Conservation (phyloP, 1,284 basidiomycete species). For the Sporisorium reilianum region DNA sequence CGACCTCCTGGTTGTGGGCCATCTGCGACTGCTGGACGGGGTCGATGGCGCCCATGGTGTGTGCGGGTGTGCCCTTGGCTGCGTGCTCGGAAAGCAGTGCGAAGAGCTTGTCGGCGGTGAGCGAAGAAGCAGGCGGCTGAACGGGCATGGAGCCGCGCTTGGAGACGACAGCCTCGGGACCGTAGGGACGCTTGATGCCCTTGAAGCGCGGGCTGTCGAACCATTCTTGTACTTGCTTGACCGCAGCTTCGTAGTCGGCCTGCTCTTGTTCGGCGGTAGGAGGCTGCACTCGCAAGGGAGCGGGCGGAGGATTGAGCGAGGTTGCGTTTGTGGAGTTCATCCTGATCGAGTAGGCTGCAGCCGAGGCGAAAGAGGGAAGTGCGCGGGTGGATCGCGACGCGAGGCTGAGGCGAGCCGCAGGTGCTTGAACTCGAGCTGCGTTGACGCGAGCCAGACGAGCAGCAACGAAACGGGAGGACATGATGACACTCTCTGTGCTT, state of each 20-base stretch:
- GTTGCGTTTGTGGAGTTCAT: constrained; percentile 73
- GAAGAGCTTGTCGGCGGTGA: constrained; percentile 86
- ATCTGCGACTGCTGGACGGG: constrained; percentile 97
- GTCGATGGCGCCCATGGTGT: constrained; percentile 74
- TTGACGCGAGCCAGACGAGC: constrained; percentile 46
- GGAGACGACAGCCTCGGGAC: constrained; percentile 80
- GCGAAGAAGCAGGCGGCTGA: constrained; percentile 78
- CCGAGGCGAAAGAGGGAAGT: constrained; percentile 5
- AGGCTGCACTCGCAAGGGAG: constrained; percentile 75
- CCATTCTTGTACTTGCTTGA: constrained; percentile 78
- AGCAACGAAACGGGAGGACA: constrained; percentile 36
- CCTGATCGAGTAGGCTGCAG: constrained; percentile 55
- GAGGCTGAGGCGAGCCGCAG: constrained; percentile 22
- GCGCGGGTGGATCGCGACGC: constrained; percentile 6
- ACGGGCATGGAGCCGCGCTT: constrained; percentile 89
- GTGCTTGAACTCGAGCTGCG: constrained; percentile 28
- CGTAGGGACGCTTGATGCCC: constrained; percentile 81
- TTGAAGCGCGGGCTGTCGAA: constrained; percentile 82
- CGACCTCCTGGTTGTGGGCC: constrained; percentile 91
- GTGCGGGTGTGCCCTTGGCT: constrained; percentile 72
- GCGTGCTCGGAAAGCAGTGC: constrained; percentile 77
- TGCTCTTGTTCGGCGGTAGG: constrained; percentile 78
- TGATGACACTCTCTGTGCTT: constrained; percentile 13
- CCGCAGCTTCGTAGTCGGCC: constrained; percentile 77
- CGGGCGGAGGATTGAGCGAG: constrained; percentile 72